Evolutionary conservation across 108 stramenopile genomes (phyloP).

Genomic region (Poteriospumella lacustris): DNA sequence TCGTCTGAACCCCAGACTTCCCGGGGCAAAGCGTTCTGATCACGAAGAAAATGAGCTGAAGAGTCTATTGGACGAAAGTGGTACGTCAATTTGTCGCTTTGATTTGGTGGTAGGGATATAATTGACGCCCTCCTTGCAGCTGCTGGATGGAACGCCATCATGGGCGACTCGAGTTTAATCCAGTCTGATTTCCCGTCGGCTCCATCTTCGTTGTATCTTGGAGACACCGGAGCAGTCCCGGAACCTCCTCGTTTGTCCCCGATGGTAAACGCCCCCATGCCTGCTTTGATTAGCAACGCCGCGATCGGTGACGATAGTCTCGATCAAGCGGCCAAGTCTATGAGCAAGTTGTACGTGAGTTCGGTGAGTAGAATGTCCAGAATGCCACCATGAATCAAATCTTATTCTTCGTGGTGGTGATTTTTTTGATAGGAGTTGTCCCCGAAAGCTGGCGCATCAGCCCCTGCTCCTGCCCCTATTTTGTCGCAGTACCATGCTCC

Average conservation of each 20-base stretch:
- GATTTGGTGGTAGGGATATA: not conserved
- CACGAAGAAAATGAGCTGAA: not conserved
- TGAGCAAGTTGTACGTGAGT: not conserved
- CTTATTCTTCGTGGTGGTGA: no score
- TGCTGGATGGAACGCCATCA: not conserved
- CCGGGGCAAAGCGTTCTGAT: not conserved
- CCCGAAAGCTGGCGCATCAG: no score
- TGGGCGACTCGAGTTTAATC: not conserved
- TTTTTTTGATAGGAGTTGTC: no score
- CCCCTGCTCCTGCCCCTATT: no score
- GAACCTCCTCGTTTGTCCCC: not conserved
- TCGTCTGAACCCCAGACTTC: slow-evolving; percentile 3
- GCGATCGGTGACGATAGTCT: not conserved
- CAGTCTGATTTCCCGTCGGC: not conserved
- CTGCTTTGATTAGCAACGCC: not conserved
- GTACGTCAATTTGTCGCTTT: no score
- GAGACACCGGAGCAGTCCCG: not conserved
- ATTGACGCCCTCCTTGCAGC: not conserved
- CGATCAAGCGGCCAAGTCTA: slow-evolving; percentile 2
- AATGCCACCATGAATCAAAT: no score
- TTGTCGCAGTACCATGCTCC: no score
- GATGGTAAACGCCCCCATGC: not conserved
- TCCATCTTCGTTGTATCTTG: not conserved
- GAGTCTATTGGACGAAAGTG: no score
- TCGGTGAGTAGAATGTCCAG: no score